Evolutionary conservation across 2,329 filamentous ascomycete genomes (phyloP), one percentile per base, ranked within the genome.

Genomic region (Nemania abortiva): DNA sequence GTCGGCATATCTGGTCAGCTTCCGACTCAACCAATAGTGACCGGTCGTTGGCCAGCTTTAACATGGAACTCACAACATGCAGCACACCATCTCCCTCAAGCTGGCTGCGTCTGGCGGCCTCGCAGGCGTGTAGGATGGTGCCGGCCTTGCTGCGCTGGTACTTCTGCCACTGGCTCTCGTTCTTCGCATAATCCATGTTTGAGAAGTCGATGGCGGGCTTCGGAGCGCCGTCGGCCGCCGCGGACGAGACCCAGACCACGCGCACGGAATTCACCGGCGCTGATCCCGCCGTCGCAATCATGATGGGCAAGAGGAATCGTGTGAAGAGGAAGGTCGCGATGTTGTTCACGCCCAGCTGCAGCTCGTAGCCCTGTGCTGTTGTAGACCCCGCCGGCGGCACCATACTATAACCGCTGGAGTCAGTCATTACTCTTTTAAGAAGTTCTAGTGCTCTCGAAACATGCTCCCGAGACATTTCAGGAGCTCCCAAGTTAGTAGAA

Each of bases 321-420:
- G 75, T 77, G 60, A 80, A 74, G 0, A 77, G 68, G 37, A 77
- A 78, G 5, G 74, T 70, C 0, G 72, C 78, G 24, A 80, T 59
- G 7, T 34, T 58, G 54, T 80, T 79, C 45, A 74, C 68, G 20
- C 74, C 77, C 1, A 79, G 67, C 53, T 79, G 74, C 10, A 75
- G 68, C 57, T 79, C 78, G 64, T 77, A 75, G 20, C 77, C 77
- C 63, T 79, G 77, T 0, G 75, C 70, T 2, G 79, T 80, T 66
- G 74, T 78, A 24, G 74, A 77, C 2, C 75, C 76, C 5, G 39
- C 54, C 1, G 65, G 63, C 1, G 54, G 62, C 7, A 34, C 27
- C 52, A 34, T 34, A n/a, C 31, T 34, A 34, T 9, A 34, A 34
- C 31, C 4, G 5, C 9, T 34, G 9, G 31, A 34, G 31, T 34